Evolutionary conservation across 495 filamentous ascomycete genomes (phyloP).

Genomic region (Aspergillus wentii): DNA sequence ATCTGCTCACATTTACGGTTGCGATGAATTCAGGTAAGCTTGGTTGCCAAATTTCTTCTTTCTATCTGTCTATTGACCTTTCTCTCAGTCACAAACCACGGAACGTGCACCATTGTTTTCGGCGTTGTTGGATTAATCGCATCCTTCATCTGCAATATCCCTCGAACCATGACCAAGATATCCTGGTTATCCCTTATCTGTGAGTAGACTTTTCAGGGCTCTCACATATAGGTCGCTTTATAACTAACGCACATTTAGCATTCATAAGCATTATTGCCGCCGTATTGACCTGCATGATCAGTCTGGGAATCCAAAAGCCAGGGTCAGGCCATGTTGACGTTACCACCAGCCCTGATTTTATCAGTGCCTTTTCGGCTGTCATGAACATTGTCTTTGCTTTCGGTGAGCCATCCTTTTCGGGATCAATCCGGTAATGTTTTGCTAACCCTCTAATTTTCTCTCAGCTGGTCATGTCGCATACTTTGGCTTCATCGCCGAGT

Average conservation of each 20-base stretch:
- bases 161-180: conserved; percentile 51
- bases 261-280: conserved; percentile 59
- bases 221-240: no score
- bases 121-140: conserved; percentile 54
- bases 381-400: conserved; percentile 24
- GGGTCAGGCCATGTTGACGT: conserved; percentile 11
- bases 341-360: conserved; percentile 3
- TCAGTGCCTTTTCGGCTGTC: conserved; percentile 41
- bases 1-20: conserved; percentile 70
- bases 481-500: conserved; percentile 65
- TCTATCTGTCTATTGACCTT: no score
- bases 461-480: conserved; percentile 59
- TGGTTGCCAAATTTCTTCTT: no score
- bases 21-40: conserved; percentile 67
- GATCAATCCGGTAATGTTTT: background rate
- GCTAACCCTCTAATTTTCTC: background rate
- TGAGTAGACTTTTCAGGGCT: no score
- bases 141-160: conserved; percentile 53
- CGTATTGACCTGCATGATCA: conserved; percentile 62
- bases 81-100: conserved; percentile 54
- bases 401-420: conserved; percentile 4
- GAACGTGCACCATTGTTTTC: conserved; percentile 58
- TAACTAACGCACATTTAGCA: no score
- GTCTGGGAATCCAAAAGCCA: conserved; percentile 38
- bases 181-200: conserved; percentile 52